Percentiles rank a stretch among this genome's conserved stretches.
Conservation (phyloP, 345 rosid genomes). For the Aurinia saxatilis region DNA sequence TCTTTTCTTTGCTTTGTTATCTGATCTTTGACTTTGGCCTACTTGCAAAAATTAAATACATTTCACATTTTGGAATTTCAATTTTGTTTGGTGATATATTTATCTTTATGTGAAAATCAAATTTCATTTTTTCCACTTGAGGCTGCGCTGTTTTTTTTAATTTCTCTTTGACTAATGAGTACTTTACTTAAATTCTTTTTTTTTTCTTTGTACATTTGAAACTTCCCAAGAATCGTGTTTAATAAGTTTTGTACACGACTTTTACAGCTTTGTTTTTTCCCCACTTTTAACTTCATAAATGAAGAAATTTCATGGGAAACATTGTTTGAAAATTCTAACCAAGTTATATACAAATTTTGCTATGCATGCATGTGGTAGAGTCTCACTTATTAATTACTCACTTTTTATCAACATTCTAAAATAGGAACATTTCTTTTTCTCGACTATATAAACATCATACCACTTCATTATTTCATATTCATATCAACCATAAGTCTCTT, state of each 20-base stretch:
- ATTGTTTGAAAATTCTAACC: slow-evolving; percentile 17
- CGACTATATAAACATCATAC: slow-evolving; percentile 12
- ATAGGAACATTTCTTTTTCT: neutral
- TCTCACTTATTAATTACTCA: slow-evolving; percentile 8
- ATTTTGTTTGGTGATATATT: neutral
- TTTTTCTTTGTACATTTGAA: slow-evolving; percentile 5
- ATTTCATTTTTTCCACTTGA: slow-evolving; percentile 4
- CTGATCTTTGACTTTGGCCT: slow-evolving; percentile 22
- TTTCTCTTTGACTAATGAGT: slow-evolving; percentile 14
- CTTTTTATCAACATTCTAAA: slow-evolving; percentile 11
- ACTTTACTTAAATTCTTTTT: neutral
- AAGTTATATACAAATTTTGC: neutral
- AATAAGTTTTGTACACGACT: neutral
- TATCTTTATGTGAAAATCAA: neutral
- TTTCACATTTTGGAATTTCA: slow-evolving; percentile 3
- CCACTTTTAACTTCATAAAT: neutral
- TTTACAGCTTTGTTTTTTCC: neutral
- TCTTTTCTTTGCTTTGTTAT: neutral
- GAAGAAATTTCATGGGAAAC: neutral
- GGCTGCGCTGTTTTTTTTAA: neutral
- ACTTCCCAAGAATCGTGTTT: slow-evolving; percentile 12
- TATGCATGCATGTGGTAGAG: slow-evolving; percentile 22
- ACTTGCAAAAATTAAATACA: slow-evolving; percentile 6
- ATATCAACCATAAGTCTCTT: neutral
- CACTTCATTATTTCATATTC: neutral